Base-by-base conservation (phyloP, 352 stramenopile species). In the Pythium oligandrum region DNA sequence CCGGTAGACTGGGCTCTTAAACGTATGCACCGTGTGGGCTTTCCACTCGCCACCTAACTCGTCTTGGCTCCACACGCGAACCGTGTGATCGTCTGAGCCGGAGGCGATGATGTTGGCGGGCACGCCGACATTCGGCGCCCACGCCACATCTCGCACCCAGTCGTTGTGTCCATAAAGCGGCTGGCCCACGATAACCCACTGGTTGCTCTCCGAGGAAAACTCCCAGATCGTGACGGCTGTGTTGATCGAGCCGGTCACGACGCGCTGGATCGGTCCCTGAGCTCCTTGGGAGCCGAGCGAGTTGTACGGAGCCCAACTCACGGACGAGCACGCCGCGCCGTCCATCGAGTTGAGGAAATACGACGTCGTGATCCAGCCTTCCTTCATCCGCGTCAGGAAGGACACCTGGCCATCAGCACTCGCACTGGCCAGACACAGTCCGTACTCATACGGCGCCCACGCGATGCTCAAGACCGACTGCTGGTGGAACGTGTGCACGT, bases 261-360 rank as follows among this genome's bases (percentile, higher is more conserved):
- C 74, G 38, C 84, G 82, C 51, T 91, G 79, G 36, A 92, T 64
- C 0, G 76, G 75, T 2, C 82, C 82, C 49, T 78, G 66, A 1
- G 71, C 11, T 6, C 78, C 77, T 38, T 94, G 84, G 1, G 78
- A 85, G 3, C 84, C 82, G n/a, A 92, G 63, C 37, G 84, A 90
- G 52, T 92, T 94, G 77, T 91, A 94, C 11, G 84, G 84, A 30
- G 84, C 84, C 84, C 84, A 94, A 44, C 81, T 92, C 68, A 94
- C 79, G 3, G 77, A 70, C 40, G 77, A 86, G 60, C 82, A 90
- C n/a, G 69, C 82, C 35, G 73, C 77, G 17, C 81, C 78, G 48
- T 90, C 79, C 12, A 81, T 74, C 7, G 83, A 86, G 60, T 92
- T 90, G 39, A 69, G 44, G 51, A 94, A 86, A 39, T 70, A 81